A percentile compares a stretch with the other conserved stretches of the same genome.
Conservation (phyloP, 768 basidiomycete genomes). For the Exidia glandulosa region DNA sequence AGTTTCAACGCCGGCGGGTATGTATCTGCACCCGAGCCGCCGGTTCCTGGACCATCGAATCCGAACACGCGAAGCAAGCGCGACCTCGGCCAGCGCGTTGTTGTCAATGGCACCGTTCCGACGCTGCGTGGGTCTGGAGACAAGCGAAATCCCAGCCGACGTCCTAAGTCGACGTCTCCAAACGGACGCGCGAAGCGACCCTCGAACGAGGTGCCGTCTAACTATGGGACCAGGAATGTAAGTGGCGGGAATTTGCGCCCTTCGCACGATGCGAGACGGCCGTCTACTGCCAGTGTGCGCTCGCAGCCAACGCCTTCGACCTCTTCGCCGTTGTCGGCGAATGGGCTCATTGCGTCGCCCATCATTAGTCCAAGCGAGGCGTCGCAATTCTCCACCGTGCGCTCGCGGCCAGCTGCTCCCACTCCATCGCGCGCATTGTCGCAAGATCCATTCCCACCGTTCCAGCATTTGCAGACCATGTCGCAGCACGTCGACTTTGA, state of each 20-base stretch:
- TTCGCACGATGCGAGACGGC: not conserved
- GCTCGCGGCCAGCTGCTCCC: not conserved
- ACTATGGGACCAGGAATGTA: not conserved
- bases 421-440: not conserved
- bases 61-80: conserved; percentile 15
- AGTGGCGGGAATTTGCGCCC: too few species aligned
- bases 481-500: not conserved
- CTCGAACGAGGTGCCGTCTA: not conserved
- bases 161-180: not conserved
- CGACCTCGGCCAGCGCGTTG: conserved; percentile 32
- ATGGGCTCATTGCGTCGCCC: not conserved
- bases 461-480: not conserved
- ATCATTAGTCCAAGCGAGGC: not conserved
- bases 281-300: not conserved
- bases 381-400: not conserved
- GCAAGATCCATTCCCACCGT: not conserved
- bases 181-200: not conserved
- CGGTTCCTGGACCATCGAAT: conserved; percentile 10
- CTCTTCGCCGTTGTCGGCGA: not conserved
- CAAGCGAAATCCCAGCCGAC: not conserved
- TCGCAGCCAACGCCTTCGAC: not conserved
- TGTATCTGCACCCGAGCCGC: not conserved
- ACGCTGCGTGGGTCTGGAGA: not conserved
- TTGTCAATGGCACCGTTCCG: conserved; percentile 20
- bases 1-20: conserved; percentile 8